Conservation (phyloP, 2,329 filamentous ascomycete species). For the Cytospora leucostoma region DNA sequence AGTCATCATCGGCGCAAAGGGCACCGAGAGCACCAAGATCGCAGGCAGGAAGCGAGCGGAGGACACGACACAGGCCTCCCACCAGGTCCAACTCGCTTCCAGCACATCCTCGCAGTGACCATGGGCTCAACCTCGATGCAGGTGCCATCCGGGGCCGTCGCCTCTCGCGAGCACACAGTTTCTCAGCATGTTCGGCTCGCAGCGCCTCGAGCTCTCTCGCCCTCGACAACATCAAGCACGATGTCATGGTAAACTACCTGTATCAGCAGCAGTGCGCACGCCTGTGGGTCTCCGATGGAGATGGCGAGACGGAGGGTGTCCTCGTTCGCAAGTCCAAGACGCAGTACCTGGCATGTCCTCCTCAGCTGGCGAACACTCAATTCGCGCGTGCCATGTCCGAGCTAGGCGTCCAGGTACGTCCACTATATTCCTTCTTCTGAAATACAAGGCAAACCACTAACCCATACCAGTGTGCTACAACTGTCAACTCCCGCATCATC, state of each 20-base stretch:
- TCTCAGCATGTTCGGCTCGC: conserved; percentile 44
- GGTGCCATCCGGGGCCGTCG: conserved; percentile 35
- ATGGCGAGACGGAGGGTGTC: conserved; percentile 70
- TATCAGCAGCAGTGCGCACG: conserved; percentile 77
- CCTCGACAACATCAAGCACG: conserved; percentile 74
- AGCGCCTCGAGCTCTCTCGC: conserved; percentile 55
- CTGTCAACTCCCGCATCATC: conserved; percentile 76
- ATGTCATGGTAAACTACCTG: conserved; percentile 81
- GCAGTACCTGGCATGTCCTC: conserved; percentile 73
- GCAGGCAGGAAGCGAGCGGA: too few species aligned
- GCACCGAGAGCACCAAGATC: not conserved
- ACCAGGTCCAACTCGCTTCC: conserved; percentile 12
- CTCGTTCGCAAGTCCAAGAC: conserved; percentile 68
- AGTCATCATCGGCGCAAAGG: not conserved
- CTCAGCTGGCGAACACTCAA: conserved; percentile 60
- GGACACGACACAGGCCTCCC: not conserved
- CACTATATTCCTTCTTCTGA: not conserved
- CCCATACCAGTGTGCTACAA: conserved; percentile 67
- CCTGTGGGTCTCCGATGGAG: conserved; percentile 72
- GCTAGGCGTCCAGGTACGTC: conserved; percentile 69
- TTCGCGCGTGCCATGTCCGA: conserved; percentile 66
- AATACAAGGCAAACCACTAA: not conserved
- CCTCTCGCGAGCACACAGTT: conserved; percentile 54
- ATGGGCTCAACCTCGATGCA: conserved; percentile 50
- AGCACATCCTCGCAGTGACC: conserved; percentile 35